Conservation (phyloP, 352 stramenopile genomes). For the Pilasporangium apinafurcum region DNA sequence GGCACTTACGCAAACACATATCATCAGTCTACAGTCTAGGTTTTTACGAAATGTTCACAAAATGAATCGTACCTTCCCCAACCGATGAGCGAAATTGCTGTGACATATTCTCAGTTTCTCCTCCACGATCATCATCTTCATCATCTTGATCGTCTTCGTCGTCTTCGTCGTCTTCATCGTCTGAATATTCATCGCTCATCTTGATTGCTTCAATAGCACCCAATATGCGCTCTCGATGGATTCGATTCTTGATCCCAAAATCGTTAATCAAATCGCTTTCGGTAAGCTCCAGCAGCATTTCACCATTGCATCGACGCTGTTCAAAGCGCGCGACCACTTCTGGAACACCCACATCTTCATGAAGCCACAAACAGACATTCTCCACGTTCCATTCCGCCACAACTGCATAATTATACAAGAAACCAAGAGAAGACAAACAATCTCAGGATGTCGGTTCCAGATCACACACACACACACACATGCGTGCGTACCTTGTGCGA, state of each 20-base stretch:
- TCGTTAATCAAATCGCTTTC: constrained; percentile 77
- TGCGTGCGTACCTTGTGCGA: constrained; percentile 41
- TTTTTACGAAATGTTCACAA: not conserved
- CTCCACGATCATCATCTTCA: constrained; percentile 17
- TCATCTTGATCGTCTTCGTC: constrained; percentile 30
- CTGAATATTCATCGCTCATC: constrained; percentile 55
- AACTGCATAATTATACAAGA: constrained; percentile 13
- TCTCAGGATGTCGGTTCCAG: too few relatives aligned
- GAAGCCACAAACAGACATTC: constrained; percentile 74
- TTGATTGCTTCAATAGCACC: constrained; percentile 76
- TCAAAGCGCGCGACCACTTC: constrained; percentile 73
- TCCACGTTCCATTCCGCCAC: constrained; percentile 78
- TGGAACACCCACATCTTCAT: constrained; percentile 65
- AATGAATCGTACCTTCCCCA: constrained; percentile 10
- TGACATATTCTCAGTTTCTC: constrained; percentile 12
- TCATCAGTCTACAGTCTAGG: not conserved
- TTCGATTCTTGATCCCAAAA: constrained; percentile 57
- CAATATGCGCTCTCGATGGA: constrained; percentile 64
- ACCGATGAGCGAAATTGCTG: constrained; percentile 7
- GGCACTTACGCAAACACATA: constrained; percentile 3
- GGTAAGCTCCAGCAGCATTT: constrained; percentile 62
- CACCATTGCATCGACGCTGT: constrained; percentile 54
- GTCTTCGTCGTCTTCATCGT: constrained; percentile 49
- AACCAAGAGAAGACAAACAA: not conserved
- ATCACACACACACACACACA: too few relatives aligned